Evolutionary conservation across 148 eudicot genomes (phyloP).

Genomic region (Amaranthus hypochondriacus): DNA sequence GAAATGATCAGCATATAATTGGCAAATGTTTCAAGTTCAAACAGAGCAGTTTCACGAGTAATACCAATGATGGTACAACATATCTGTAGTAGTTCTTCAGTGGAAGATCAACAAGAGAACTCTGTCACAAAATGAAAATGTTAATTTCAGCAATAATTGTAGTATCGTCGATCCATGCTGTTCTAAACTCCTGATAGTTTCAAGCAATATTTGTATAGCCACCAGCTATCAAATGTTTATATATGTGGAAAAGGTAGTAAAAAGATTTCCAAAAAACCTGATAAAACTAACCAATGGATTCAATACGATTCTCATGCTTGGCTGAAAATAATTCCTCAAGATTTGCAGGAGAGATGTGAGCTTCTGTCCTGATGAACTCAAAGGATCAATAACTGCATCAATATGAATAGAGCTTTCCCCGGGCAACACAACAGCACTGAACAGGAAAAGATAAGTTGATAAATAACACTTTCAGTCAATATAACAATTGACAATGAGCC

Average conservation of each 20-base stretch:
- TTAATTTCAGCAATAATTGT: conserved; percentile 5
- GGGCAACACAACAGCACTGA: conserved; percentile 75
- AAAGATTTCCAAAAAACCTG: not conserved
- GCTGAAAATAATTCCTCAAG: conserved; percentile 64
- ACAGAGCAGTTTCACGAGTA: conserved; percentile 6
- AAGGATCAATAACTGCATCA: conserved; percentile 95
- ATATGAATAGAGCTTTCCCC: conserved; percentile 70
- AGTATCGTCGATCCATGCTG: too few species aligned
- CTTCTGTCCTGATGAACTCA: conserved; percentile 89
- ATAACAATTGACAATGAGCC: not conserved
- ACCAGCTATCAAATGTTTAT: not conserved
- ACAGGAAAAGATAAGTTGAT: conserved; percentile 1
- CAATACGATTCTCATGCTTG: conserved; percentile 92
- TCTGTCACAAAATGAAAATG: conserved; percentile 49
- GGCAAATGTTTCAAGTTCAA: not conserved
- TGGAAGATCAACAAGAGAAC: conserved; percentile 96
- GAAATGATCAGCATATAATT: conserved; percentile 17
- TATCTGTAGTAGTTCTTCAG: conserved; percentile 96
- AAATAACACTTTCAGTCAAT: not conserved
- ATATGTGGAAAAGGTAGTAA: conserved; percentile 9
- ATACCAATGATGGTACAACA: conserved; percentile 83
- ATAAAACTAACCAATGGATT: conserved; percentile 76
- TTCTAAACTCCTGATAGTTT: not conserved
- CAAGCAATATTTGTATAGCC: not conserved
- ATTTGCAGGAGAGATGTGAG: conserved; percentile 71